A percentile compares a stretch with the other conserved stretches of the same genome.
These are phyloP conservation scores for Baorangia bicolor DNA, from an alignment of 768 basidiomycete species.

Conservation along the genomic window DNA sequence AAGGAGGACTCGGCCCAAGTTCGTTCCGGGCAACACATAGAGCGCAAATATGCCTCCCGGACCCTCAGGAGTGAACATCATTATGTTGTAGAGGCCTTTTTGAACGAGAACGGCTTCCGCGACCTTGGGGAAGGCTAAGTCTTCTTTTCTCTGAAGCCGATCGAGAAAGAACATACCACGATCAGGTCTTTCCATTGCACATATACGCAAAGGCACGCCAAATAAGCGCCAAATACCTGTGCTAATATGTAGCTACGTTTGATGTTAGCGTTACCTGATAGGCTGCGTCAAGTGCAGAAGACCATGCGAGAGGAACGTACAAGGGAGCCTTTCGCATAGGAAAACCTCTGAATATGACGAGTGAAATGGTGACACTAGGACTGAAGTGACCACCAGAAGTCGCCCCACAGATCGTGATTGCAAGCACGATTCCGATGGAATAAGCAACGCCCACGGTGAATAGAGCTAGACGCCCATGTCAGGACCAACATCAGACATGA, in stretches of 20 bases:
- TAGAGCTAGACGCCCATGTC: slow-evolving; percentile 39
- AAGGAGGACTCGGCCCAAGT: slow-evolving; percentile 34
- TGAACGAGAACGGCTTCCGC: slow-evolving; percentile 31
- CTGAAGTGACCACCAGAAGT: slow-evolving; percentile 67
- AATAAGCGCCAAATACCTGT: slow-evolving; percentile 64
- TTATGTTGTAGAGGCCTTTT: slow-evolving; percentile 26
- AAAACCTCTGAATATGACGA: slow-evolving; percentile 53
- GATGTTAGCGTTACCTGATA: slow-evolving; percentile 11
- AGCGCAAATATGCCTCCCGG: slow-evolving; percentile 40
- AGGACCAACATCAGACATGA: not conserved
- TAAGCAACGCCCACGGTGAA: slow-evolving; percentile 60
- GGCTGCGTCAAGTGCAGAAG: not conserved
- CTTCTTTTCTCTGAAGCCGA: slow-evolving; percentile 29
- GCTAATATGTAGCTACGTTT: slow-evolving; percentile 58
- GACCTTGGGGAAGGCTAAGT: slow-evolving; percentile 4
- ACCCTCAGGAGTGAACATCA: slow-evolving; percentile 38
- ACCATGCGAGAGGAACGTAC: slow-evolving; percentile 34
- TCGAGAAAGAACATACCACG: slow-evolving; percentile 43
- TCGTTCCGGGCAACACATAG: slow-evolving; percentile 32
- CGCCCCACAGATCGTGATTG: slow-evolving; percentile 48
- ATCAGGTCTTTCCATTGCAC: slow-evolving; percentile 59
- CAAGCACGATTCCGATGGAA: slow-evolving; percentile 58
- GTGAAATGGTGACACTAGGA: slow-evolving; percentile 58
- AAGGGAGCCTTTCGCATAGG: slow-evolving; percentile 49
- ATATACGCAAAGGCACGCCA: slow-evolving; percentile 61